These are phyloP conservation scores for Sarocladium kiliense DNA, from an alignment of 2,329 filamentous ascomycete genomes.

Conservation along the genomic window DNA sequence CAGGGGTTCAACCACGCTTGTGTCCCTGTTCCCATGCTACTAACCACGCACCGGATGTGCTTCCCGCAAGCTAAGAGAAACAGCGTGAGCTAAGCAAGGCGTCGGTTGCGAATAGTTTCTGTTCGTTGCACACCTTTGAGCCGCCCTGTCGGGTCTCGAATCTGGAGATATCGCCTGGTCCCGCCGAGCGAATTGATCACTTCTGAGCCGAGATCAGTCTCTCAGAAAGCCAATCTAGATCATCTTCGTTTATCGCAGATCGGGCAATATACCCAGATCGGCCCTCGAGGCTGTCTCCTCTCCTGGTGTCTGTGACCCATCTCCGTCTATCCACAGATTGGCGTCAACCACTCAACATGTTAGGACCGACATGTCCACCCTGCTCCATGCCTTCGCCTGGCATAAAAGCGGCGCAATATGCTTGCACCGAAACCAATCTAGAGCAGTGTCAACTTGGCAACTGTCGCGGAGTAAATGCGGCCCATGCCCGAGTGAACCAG, in stretches of 20 bases:
- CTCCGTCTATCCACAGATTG: background rate
- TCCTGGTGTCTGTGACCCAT: background rate
- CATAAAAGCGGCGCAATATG: background rate
- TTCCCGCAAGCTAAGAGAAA: background rate
- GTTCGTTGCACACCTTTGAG: background rate
- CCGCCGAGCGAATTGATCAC: too few relatives aligned
- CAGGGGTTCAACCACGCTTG: background rate
- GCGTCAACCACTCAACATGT: background rate
- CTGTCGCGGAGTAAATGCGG: background rate
- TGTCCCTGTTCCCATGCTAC: background rate
- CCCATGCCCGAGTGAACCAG: background rate
- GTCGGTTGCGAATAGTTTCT: background rate
- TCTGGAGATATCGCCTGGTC: too few relatives aligned
- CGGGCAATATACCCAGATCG: background rate
- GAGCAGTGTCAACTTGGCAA: background rate
- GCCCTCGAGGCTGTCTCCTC: too few relatives aligned
- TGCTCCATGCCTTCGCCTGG: background rate
- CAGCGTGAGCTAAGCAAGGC: background rate
- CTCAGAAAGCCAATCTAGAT: background rate
- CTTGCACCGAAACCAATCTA: background rate
- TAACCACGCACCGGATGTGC: background rate
- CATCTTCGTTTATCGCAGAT: constrained; percentile 4
- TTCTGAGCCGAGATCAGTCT: background rate
- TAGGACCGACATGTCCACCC: background rate
- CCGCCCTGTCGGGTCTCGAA: background rate